These are phyloP conservation scores for Phoma sp. DNA, from an alignment of 2,329 filamentous ascomycete genomes.

Conservation along the genomic window DNA sequence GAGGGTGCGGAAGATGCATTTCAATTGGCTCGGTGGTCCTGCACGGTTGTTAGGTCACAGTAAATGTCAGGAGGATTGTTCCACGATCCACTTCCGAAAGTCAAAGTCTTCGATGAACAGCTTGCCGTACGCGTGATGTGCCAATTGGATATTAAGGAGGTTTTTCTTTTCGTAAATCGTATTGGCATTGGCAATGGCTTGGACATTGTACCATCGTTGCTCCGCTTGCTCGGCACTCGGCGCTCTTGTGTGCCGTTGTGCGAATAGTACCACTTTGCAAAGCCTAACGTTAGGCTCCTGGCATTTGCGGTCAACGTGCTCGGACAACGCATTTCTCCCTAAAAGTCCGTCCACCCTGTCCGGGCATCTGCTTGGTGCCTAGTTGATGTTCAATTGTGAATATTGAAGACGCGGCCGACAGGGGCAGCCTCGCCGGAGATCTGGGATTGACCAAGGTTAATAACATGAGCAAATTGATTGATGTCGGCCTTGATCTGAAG, in stretches of 20 bases:
- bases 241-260: conserved; percentile 13
- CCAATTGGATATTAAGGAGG: conserved; percentile 4
- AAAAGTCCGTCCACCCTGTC: neutral
- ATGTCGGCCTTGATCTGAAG: conserved; percentile 1
- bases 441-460: conserved; percentile 3
- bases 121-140: conserved; percentile 1
- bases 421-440: neutral
- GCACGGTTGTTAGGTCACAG: conserved; percentile 2
- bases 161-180: conserved; percentile 6
- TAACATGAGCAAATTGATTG: neutral
- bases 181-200: conserved; percentile 7
- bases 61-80: conserved; percentile 13
- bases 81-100: conserved; percentile 8
- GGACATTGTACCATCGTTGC: conserved; percentile 3
- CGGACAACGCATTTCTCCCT: neutral
- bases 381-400: neutral
- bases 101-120: too few relatives aligned
- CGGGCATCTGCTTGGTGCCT: neutral
- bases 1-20: neutral
- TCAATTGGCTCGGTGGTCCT: conserved; percentile 7
- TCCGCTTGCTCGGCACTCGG: conserved; percentile 20
- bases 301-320: conserved; percentile 9
- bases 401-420: conserved; percentile 1
- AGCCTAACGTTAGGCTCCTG: conserved; percentile 12
- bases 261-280: neutral